These are phyloP conservation scores for Endogone sp. DNA, from an alignment of 192 early-diverging fungal genomes.

Conservation along the genomic window DNA sequence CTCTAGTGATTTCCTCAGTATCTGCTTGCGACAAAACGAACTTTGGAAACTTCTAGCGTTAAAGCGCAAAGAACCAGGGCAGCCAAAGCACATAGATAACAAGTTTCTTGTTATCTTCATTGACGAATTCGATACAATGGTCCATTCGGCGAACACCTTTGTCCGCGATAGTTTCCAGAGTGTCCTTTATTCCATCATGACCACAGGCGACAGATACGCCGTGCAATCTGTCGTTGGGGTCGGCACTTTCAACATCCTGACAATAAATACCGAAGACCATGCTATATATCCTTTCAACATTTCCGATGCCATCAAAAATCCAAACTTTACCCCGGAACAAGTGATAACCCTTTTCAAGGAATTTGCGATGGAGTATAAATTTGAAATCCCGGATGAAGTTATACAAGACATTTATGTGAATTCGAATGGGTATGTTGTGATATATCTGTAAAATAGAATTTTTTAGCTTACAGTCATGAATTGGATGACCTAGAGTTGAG, in stretches of 20 bases:
- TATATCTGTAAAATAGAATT: too few species aligned
- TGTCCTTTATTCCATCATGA: conserved; percentile 14
- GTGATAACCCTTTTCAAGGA: conserved; percentile 8
- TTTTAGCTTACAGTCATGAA: too few species aligned
- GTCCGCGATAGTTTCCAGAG: conserved; percentile 1
- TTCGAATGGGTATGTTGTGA: conserved; percentile 14
- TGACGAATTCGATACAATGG: conserved; percentile 6
- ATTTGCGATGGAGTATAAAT: conserved; percentile 6
- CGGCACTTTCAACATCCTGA: conserved; percentile 13
- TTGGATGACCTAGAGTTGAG: neutral
- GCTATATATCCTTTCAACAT: conserved; percentile 12
- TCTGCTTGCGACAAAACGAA: neutral
- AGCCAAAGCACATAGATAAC: neutral
- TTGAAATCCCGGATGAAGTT: conserved; percentile 7
- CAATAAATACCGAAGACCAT: conserved; percentile 3
- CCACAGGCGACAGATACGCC: neutral
- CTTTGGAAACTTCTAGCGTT: neutral
- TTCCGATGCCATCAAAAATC: conserved; percentile 9
- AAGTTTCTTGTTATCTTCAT: conserved; percentile 7
- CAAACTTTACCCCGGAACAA: conserved; percentile 16
- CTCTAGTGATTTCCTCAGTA: neutral
- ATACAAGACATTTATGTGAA: conserved; percentile 14
- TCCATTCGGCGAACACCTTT: conserved; percentile 1
- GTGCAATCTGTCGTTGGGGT: conserved; percentile 6
- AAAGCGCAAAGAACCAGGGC: neutral